phyloP scores from a whole-genome alignment of 139 green algal genomes.

The Microglena sp. region DNA sequence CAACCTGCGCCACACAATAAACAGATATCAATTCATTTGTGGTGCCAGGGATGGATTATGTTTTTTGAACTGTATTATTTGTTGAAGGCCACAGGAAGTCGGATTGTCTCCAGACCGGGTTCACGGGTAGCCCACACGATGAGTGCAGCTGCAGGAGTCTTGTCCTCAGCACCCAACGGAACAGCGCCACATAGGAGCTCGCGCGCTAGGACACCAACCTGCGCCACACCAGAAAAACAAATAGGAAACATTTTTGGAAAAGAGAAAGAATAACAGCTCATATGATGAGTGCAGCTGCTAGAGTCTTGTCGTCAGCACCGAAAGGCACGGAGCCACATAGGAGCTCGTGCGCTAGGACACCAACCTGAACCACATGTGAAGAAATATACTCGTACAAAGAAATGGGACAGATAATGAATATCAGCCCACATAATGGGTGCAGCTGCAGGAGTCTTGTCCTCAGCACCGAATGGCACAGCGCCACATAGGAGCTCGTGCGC shows the following conservation, averaged over 20 bases:
- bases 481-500: conserved; percentile 46
- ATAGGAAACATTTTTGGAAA: too few relatives aligned
- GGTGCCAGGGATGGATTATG: too few relatives aligned
- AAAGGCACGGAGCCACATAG: conserved; percentile 42
- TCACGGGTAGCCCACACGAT: too few relatives aligned
- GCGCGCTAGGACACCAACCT: too few relatives aligned
- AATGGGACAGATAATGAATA: conserved; percentile 23
- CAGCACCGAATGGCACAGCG: conserved; percentile 37
- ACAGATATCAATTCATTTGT: neutral
- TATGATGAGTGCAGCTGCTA: conserved; percentile 32
- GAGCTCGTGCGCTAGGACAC: conserved; percentile 45
- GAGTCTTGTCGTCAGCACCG: conserved; percentile 31
- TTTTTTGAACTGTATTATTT: too few relatives aligned
- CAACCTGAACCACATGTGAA: conserved; percentile 22
- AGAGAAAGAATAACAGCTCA: conserved; percentile 39
- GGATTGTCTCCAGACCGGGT: too few relatives aligned
- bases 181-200: too few relatives aligned
- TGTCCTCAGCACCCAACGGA: too few relatives aligned
- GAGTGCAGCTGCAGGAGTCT: too few relatives aligned
- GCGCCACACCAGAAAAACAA: too few relatives aligned
- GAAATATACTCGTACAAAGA: too few relatives aligned
- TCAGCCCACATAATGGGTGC: conserved; percentile 42
- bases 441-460: conserved; percentile 28
- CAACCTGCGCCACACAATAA: conserved; percentile 25
- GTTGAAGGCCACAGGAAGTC: too few relatives aligned